These are phyloP conservation scores for Halophytophthora batemanensis DNA, from an alignment of 352 stramenopile genomes.

Conservation along the genomic window DNA sequence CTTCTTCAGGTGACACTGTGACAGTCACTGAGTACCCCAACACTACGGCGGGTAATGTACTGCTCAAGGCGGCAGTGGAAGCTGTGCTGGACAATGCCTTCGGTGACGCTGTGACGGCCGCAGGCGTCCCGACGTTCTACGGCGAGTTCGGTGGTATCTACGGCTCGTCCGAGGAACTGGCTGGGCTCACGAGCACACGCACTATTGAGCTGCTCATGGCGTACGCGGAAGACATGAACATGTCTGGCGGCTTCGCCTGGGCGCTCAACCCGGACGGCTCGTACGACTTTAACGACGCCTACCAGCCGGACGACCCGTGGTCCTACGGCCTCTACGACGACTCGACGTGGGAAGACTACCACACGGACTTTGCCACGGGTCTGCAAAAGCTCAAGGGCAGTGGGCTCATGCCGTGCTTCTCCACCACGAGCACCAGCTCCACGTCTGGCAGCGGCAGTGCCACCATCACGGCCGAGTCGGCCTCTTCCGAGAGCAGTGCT, in stretches of 20 bases:
- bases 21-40: conserved; percentile 61
- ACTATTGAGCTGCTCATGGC: conserved; percentile 70
- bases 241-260: conserved; percentile 79
- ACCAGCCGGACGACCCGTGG: conserved; percentile 54
- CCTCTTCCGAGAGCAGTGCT: conserved; percentile 16
- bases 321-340: conserved; percentile 73
- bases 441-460: conserved; percentile 29
- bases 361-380: conserved; percentile 66
- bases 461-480: conserved; percentile 19
- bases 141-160: conserved; percentile 85
- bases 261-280: conserved; percentile 72
- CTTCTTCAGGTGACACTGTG: conserved; percentile 30
- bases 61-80: conserved; percentile 51
- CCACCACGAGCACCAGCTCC: conserved; percentile 26
- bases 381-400: conserved; percentile 67
- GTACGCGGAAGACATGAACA: conserved; percentile 60
- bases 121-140: conserved; percentile 62
- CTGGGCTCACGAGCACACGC: conserved; percentile 63
- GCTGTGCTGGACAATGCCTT: conserved; percentile 68
- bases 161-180: conserved; percentile 45
- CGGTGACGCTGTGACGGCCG: conserved; percentile 46
- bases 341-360: conserved; percentile 60
- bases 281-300: conserved; percentile 79
- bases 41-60: conserved; percentile 53
- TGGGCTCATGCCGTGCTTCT: conserved; percentile 72